Evolutionary conservation across 2,329 filamentous ascomycete species (phyloP), one percentile per base, ranked within the genome.

Genomic region (Paraphoma sp.): DNA sequence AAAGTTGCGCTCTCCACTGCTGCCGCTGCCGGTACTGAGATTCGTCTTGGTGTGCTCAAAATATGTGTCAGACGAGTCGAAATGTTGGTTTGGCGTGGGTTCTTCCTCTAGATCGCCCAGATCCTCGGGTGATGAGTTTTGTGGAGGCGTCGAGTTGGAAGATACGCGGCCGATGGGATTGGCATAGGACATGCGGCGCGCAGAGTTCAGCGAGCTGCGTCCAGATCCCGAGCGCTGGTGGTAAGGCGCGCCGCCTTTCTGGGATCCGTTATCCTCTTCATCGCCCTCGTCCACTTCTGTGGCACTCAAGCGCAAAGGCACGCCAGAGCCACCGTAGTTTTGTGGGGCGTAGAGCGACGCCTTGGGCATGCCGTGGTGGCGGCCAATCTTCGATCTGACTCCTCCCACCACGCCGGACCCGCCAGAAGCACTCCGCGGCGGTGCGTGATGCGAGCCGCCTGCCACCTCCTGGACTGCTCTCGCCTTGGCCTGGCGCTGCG

Each of bases 221-320:
- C 90, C 90, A 68, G 89, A 93, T 45, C 89, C 89, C 18, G 87
- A 90, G 62, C 90, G 83, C 60, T 87, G 86, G 77, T 93, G 90
- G 82, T 78, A 83, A 41, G 69, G 67, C 5, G 68, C 71, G 48
- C 56, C 64, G 38, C 59, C 64, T 45, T 64, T 54, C 33, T 66
- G 67, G 57, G 81, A 83, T 43, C 64, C 80, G 76, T 65, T 90
- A 44, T 92, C 89, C 50, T 92, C 91, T 72, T 89, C 92, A 67
- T 93, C 92, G 63, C 89, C 93, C 64, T 91, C 92, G 69, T 96
- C 93, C 12, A 98, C 91, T 76, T 99, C 95, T 48, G 91, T 96
- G n/a, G 95, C 94, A 74, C 92, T 96, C 60, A 99, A 83, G 43
- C 95, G 89, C 78, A 97, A 87, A 2, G 95, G 95, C 40, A 98